Conservation (phyloP, 2,329 filamentous ascomycete genomes). For the Bipolaris victoriae region DNA sequence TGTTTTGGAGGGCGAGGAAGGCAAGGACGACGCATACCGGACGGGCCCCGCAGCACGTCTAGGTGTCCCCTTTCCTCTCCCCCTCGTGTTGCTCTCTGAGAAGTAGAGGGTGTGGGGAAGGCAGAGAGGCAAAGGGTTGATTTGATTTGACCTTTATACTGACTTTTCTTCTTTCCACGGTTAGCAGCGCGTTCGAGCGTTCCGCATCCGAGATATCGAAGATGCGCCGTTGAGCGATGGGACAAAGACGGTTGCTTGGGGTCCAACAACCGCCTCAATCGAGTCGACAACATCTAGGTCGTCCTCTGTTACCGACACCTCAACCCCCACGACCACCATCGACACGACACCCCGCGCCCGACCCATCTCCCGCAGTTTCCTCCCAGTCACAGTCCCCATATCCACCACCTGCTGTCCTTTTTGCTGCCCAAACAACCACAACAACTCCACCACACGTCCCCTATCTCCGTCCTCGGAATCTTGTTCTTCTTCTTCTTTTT, state of each 20-base stretch:
- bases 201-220: conserved; percentile 5
- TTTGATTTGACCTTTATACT: conserved; percentile 4
- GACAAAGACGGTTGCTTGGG: conserved; percentile 3
- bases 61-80: conserved; percentile 12
- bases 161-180: background rate
- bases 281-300: background rate
- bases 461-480: background rate
- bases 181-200: background rate
- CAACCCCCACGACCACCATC: background rate
- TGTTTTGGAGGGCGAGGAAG: conserved; percentile 59
- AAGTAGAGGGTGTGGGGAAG: background rate
- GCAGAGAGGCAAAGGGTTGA: background rate
- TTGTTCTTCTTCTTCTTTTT: background rate
- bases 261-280: background rate
- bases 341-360: background rate
- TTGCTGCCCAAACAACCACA: background rate
- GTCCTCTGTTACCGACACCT: background rate
- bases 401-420: background rate
- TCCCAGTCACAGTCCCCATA: background rate
- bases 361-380: background rate
- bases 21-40: conserved; percentile 36
- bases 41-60: conserved; percentile 30
- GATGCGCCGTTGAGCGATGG: background rate
- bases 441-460: background rate
- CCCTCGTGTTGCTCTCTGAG: background rate